A percentile compares a stretch with the other conserved stretches of the same genome.
Evolutionary conservation across 1,139 yeast species (phyloP).

Genomic region (Meyerozyma sp.): DNA sequence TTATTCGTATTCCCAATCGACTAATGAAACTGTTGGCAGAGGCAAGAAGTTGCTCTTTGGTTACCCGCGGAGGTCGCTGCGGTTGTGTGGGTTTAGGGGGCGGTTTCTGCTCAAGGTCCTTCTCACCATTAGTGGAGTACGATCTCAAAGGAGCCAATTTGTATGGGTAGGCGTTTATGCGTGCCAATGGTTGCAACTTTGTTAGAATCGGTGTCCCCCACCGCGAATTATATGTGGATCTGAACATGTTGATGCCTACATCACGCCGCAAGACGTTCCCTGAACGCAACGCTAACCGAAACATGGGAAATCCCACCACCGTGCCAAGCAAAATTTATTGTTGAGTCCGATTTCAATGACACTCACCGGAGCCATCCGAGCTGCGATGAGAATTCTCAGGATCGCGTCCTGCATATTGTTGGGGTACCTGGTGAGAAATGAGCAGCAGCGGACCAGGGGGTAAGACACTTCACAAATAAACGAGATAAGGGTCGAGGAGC

Average conservation of each 20-base stretch:
- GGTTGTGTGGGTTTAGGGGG: not conserved
- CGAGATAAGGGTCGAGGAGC: too few species aligned
- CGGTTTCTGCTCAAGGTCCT: not conserved
- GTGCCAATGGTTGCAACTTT: conserved; percentile 49
- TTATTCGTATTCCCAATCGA: conserved; percentile 51
- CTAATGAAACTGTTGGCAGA: conserved; percentile 46
- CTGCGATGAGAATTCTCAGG: not conserved
- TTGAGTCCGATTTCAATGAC: too few species aligned
- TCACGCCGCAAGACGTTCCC: not conserved
- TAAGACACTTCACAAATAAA: not conserved
- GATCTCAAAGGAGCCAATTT: not conserved
- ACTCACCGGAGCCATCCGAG: too few species aligned
- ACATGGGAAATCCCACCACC: not conserved
- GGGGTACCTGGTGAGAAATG: not conserved
- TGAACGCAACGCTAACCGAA: not conserved
- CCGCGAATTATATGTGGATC: not conserved
- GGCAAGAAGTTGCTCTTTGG: conserved; percentile 50
- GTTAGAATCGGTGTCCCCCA: not conserved
- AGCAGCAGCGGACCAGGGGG: not conserved
- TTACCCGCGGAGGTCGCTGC: conserved; percentile 7
- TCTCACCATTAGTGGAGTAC: not conserved
- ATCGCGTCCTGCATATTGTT: not conserved
- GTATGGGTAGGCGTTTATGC: conserved; percentile 18
- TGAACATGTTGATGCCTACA: not conserved
- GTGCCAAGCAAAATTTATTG: not conserved